Base-by-base conservation (phyloP, 192 early-diverging fungal genomes). In the Phycomyces blakesleeanus region DNA sequence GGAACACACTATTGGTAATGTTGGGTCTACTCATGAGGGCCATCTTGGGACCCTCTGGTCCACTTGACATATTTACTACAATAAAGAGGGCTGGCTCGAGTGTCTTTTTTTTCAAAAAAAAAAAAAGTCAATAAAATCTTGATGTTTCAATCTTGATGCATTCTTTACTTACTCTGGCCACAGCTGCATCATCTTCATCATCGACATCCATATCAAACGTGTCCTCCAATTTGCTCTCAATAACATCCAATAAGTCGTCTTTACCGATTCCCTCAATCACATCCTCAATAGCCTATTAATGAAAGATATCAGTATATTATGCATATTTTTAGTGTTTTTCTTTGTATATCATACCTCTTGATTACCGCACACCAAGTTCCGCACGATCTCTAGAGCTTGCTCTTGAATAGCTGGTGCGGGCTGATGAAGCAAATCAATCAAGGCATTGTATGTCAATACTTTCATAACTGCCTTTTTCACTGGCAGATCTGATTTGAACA, bases 261-360 rank as follows among this genome's bases (percentile, higher is more conserved):
- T 87, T 86, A 0, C 89, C 87, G 14, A 91, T 74, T 3, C 91
- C 92, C 12, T 74, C 66, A 55, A 93, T 85, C 0, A 85, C 87
- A 49, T 79, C 69, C 11, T 89, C 84, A 63, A 91, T 84, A 65
- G 90, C 87, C 54, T 64, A 47, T 47, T 34, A 53, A 51, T 39
- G 11, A 15, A 54, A 51, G 18, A 49, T 34, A 39, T 1, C 16
- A 25, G 15, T 22, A 42, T 11, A 34, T 49, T 12, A 55, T 16
- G 0, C 9, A 42, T 16, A 25, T 10, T 37, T 42, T 22, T n/a
- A 38, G n/a, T n/a, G n/a, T n/a, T n/a, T n/a, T 29, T 25, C 22
- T 25, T 59, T 51, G 37, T 53, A 53, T 53, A 29, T 9, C 22
- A 27, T 82, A 73, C 76, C 61, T 66, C 71, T 29, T 63, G 44